Evolutionary conservation across 257 asterid genomes (phyloP).

Genomic region (Lithospermum erythrorhizon): DNA sequence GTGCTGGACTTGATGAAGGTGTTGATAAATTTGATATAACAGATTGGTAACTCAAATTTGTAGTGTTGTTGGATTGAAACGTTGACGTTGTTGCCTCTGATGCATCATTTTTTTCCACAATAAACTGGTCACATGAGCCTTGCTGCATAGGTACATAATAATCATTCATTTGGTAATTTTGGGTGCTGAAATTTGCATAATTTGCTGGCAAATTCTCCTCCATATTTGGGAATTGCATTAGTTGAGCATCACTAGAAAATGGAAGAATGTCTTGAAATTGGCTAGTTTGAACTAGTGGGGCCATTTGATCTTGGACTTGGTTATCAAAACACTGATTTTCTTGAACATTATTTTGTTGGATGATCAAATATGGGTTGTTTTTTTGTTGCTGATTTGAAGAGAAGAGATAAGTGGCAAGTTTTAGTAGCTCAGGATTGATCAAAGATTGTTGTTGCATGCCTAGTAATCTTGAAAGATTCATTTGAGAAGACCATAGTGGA

Average conservation of each 20-base stretch:
- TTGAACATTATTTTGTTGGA: background rate
- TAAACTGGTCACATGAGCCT: constrained; percentile 22
- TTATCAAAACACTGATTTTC: constrained; percentile 10
- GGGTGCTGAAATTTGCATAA: constrained; percentile 18
- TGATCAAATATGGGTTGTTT: constrained; percentile 14
- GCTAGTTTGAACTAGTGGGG: constrained; percentile 18
- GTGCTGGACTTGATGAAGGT: constrained; percentile 57
- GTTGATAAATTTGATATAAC: constrained; percentile 55
- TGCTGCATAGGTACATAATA: constrained; percentile 13
- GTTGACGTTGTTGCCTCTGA: constrained; percentile 43
- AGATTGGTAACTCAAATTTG: constrained; percentile 44
- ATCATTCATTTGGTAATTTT: constrained; percentile 24
- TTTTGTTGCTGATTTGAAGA: constrained; percentile 24
- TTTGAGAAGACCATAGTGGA: constrained; percentile 19
- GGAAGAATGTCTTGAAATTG: constrained; percentile 27
- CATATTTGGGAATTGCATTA: constrained; percentile 24
- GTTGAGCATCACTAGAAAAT: constrained; percentile 18
- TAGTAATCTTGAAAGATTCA: constrained; percentile 40
- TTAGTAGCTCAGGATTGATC: constrained; percentile 44
- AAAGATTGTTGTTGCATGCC: constrained; percentile 27
- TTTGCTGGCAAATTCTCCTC: constrained; percentile 18
- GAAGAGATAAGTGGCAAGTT: constrained; percentile 40
- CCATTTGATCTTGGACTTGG: constrained; percentile 16
- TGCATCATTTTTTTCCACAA: constrained; percentile 21
- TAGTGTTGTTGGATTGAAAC: constrained; percentile 36